Evolutionary conservation across 176 grass and related monocot genomes (phyloP).

Genomic region (Avena atlantica): DNA sequence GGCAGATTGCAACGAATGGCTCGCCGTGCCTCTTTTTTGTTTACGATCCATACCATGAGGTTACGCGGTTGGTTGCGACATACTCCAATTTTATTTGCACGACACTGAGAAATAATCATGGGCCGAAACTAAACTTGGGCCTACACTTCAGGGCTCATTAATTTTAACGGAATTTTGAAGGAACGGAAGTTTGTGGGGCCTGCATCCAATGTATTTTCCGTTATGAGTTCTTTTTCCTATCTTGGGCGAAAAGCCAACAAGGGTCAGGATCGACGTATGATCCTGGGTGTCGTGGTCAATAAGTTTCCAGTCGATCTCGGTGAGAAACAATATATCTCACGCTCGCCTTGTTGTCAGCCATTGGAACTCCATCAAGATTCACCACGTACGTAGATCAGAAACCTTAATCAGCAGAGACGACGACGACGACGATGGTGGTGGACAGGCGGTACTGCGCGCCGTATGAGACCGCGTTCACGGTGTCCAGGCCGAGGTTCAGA

Average conservation of each 20-base stretch:
- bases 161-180: too few species aligned
- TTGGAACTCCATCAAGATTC: not conserved
- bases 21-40: not conserved
- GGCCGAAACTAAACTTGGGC: too few species aligned
- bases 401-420: not conserved
- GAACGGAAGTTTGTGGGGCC: too few species aligned
- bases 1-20: constrained; percentile 14
- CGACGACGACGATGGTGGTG: not conserved
- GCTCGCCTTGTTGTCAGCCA: not conserved
- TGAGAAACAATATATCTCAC: not conserved
- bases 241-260: not conserved
- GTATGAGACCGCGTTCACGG: not conserved
- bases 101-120: too few species aligned
- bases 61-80: too few species aligned
- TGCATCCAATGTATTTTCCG: too few species aligned
- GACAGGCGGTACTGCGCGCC: not conserved
- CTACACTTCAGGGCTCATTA: too few species aligned
- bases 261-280: not conserved
- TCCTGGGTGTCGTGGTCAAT: not conserved
- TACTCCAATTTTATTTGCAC: too few species aligned
- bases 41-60: too few species aligned
- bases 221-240: not conserved
- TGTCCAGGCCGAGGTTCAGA: not conserved
- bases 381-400: too few species aligned
- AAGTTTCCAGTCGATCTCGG: not conserved